phyloP scores from a whole-genome alignment of 352 stramenopile genomes.

The Phytopythium boreale region DNA sequence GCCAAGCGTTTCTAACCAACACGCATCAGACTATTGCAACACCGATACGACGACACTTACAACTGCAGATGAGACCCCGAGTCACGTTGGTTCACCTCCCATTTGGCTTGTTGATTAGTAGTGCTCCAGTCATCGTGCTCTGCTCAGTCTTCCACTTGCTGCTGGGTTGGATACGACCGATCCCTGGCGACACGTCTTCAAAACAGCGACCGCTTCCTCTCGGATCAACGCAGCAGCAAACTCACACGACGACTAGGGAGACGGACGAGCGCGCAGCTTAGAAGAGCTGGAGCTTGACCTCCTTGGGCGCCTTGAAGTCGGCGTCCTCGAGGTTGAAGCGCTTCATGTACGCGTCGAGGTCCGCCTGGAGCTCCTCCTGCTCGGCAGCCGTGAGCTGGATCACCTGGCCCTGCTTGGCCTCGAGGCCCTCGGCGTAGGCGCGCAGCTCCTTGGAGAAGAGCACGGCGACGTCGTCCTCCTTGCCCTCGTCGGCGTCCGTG shows the following conservation, averaged over 20 bases:
- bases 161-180: background rate
- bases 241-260: background rate
- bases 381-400: slow-evolving; percentile 71
- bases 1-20: slow-evolving; percentile 55
- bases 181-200: background rate
- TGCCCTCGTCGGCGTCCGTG: slow-evolving; percentile 59
- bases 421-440: slow-evolving; percentile 64
- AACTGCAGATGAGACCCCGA: background rate
- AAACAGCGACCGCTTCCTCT: background rate
- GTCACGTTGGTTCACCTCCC: slow-evolving; percentile 10
- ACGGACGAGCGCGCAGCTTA: slow-evolving; percentile 35
- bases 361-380: slow-evolving; percentile 80
- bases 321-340: slow-evolving; percentile 76
- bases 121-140: slow-evolving; percentile 3
- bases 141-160: slow-evolving; percentile 1
- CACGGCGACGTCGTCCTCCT: slow-evolving; percentile 81
- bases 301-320: slow-evolving; percentile 77
- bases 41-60: background rate
- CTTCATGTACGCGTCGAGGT: slow-evolving; percentile 87
- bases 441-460: slow-evolving; percentile 85
- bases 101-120: slow-evolving; percentile 10
- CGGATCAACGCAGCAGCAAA: background rate
- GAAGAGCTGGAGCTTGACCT: slow-evolving; percentile 86
- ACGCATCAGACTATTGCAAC: background rate
- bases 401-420: slow-evolving; percentile 78